Conservation (phyloP, 495 filamentous ascomycete genomes). For the Beverwykella pulmonaria region DNA sequence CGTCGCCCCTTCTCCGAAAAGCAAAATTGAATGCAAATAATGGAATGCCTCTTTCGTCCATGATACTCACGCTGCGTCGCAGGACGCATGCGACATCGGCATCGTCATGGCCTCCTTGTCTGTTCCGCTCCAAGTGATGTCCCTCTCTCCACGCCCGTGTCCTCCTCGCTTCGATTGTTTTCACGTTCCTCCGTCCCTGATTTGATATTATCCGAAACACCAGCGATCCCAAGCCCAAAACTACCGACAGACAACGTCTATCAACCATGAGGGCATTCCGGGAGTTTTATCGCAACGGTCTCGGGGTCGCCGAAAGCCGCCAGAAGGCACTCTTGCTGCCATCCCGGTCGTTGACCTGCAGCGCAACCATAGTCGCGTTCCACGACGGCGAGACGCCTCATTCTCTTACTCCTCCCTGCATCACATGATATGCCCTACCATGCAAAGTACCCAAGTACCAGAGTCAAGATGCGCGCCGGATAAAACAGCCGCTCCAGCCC, state of each 20-base stretch:
- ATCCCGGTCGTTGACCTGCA: conserved; percentile 25
- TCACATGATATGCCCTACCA: conserved; percentile 34
- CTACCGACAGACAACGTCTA: conserved; percentile 28
- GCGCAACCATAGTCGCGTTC: conserved; percentile 16
- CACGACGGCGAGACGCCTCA: conserved; percentile 16
- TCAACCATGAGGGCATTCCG: neutral
- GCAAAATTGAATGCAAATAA: conserved; percentile 17
- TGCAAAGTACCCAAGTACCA: conserved; percentile 30
- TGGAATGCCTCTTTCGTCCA: conserved; percentile 4
- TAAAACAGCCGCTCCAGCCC: conserved; percentile 33
- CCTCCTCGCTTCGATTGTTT: conserved; percentile 1
- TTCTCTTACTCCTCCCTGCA: neutral
- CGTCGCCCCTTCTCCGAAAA: conserved; percentile 23
- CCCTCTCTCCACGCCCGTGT: neutral
- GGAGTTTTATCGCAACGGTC: neutral
- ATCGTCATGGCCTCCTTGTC: conserved; percentile 3
- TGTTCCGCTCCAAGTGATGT: too few relatives aligned
- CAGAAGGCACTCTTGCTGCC: neutral
- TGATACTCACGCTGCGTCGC: neutral
- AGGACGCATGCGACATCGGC: neutral
- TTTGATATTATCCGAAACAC: conserved; percentile 30
- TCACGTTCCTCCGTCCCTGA: conserved; percentile 6
- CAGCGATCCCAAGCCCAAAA: conserved; percentile 16
- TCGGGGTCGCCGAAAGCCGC: conserved; percentile 35
- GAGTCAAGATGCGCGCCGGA: conserved; percentile 29